Evolutionary conservation across 306 rosid genomes (phyloP).

Genomic region (Oxytropis ochrocephala): DNA sequence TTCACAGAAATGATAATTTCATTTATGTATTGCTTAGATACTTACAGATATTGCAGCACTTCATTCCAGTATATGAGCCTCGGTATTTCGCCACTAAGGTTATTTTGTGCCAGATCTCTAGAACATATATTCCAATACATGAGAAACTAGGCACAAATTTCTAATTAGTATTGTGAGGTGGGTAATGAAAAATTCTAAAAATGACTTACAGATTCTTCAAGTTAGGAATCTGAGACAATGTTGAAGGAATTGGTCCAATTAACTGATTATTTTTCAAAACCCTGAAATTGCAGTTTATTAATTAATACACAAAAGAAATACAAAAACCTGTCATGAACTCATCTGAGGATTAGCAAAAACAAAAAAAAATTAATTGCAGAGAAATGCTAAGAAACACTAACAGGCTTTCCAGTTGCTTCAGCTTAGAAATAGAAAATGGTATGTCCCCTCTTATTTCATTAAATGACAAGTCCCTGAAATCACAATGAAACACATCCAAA

Average conservation of each 20-base stretch:
- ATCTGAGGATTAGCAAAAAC: background rate
- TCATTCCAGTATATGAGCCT: conserved; percentile 98
- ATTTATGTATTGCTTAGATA: background rate
- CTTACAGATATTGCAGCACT: conserved; percentile 97
- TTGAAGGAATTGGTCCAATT: conserved; percentile 93
- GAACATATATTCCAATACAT: background rate
- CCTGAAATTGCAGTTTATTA: conserved; percentile 31
- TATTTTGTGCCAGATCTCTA: conserved; percentile 90
- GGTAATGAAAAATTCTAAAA: background rate
- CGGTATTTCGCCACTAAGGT: conserved; percentile 94
- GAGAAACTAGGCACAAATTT: background rate
- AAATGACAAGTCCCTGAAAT: conserved; percentile 41
- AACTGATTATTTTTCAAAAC: conserved; percentile 70
- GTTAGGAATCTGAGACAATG: conserved; percentile 96
- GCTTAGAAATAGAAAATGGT: conserved; percentile 88
- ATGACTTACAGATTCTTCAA: conserved; percentile 79
- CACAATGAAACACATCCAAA: background rate
- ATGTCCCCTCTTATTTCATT: conserved; percentile 85
- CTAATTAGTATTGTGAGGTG: background rate
- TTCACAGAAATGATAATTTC: background rate
- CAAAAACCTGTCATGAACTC: background rate
- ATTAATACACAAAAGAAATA: background rate
- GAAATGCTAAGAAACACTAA: conserved; percentile 38
- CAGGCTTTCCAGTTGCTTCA: conserved; percentile 80
- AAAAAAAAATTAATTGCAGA: background rate